These are phyloP conservation scores for Globisporangium nodosum DNA, from an alignment of 352 stramenopile genomes.

Conservation along the genomic window DNA sequence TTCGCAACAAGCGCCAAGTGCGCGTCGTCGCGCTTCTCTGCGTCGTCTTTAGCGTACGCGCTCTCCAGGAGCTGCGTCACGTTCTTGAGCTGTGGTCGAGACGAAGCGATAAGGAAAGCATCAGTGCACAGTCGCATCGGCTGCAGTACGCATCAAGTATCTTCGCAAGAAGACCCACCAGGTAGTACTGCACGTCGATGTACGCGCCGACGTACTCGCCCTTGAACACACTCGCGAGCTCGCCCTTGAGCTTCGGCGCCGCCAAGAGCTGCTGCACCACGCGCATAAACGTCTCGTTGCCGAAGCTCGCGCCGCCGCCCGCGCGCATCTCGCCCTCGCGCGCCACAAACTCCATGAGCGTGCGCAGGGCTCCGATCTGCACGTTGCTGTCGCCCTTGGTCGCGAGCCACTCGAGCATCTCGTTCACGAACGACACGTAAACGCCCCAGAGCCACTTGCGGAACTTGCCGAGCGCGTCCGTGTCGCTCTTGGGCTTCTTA, in stretches of 20 bases:
- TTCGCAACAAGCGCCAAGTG: conserved; percentile 61
- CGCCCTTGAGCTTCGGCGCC: conserved; percentile 70
- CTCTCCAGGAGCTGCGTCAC: conserved; percentile 54
- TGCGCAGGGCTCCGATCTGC: conserved; percentile 77
- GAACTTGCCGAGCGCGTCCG: conserved; percentile 68
- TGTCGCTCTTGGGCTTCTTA: conserved; percentile 37
- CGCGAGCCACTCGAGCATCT: conserved; percentile 76
- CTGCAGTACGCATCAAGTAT: conserved; percentile 6
- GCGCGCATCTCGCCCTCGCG: conserved; percentile 53
- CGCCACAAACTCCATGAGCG: conserved; percentile 86
- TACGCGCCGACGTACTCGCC: conserved; percentile 82
- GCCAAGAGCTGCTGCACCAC: conserved; percentile 65
- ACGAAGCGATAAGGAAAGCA: background rate
- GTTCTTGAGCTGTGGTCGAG: conserved; percentile 33
- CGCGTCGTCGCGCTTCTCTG: conserved; percentile 28
- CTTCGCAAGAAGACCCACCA: conserved; percentile 17
- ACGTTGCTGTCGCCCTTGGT: conserved; percentile 51
- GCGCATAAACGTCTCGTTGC: conserved; percentile 80
- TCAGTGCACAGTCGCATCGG: background rate
- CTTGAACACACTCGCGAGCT: conserved; percentile 80
- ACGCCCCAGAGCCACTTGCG: conserved; percentile 79
- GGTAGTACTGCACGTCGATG: conserved; percentile 86
- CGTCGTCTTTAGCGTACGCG: conserved; percentile 20
- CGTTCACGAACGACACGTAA: conserved; percentile 75
- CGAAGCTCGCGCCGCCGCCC: conserved; percentile 34